Percentiles rank a stretch among this genome's conserved stretches.
These are phyloP conservation scores for Apiospora sp. DNA, from an alignment of 2,329 filamentous ascomycete species.

Conservation along the genomic window DNA sequence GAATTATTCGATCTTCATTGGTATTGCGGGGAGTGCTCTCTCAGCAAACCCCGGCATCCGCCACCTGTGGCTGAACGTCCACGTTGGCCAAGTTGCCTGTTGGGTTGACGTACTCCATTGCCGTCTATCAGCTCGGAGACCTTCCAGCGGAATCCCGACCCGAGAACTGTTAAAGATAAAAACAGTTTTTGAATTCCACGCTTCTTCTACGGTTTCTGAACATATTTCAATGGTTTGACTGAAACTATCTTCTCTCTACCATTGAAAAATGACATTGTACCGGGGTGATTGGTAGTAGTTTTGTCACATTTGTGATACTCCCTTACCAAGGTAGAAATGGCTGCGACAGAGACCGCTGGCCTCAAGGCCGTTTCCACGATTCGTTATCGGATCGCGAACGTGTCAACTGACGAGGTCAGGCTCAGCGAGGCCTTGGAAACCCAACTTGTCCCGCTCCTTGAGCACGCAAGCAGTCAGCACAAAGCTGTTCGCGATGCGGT, in stretches of 20 bases:
- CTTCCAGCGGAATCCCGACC: neutral
- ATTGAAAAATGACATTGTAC: neutral
- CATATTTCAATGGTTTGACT: neutral
- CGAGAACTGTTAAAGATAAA: neutral
- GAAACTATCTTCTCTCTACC: neutral
- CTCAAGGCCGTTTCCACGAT: conserved; percentile 45
- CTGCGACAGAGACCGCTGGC: conserved; percentile 41
- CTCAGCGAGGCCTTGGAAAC: conserved; percentile 79
- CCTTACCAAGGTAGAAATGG: conserved; percentile 33
- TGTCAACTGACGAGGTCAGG: conserved; percentile 82
- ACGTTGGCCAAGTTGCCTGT: conserved; percentile 19
- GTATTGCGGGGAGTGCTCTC: neutral
- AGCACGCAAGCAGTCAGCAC: conserved; percentile 87
- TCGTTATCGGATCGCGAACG: conserved; percentile 43
- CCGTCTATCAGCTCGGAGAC: conserved; percentile 23
- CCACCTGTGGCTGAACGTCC: conserved; percentile 21
- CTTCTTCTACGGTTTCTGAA: neutral
- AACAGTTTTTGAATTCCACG: too few relatives aligned
- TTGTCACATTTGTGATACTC: neutral
- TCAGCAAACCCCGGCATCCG: neutral
- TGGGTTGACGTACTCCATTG: conserved; percentile 13
- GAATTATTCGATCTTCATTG: neutral
- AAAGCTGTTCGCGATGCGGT: conserved; percentile 71
- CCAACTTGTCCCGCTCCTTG: conserved; percentile 81
- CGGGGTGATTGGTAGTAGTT: neutral